Conservation (phyloP, 352 stramenopile genomes). For the Pythium sp. region DNA sequence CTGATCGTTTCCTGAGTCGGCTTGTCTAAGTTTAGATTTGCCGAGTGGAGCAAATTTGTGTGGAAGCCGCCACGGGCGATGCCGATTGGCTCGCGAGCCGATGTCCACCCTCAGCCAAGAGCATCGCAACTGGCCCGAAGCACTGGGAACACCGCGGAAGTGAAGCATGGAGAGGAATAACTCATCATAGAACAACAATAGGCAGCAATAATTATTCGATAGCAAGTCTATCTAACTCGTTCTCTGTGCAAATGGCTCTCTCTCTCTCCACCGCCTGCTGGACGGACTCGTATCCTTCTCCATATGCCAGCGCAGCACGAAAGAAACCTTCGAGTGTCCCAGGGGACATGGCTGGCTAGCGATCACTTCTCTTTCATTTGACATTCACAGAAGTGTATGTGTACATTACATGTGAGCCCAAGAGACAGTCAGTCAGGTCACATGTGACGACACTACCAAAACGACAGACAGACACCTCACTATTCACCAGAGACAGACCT, state of each 20-base stretch:
- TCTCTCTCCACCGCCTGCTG: background rate
- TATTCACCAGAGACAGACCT: background rate
- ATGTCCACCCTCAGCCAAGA: conserved; percentile 10
- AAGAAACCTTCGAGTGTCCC: background rate
- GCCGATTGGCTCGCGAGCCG: conserved; percentile 8
- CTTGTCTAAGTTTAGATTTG: background rate
- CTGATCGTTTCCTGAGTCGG: background rate
- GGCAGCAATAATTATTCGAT: no score
- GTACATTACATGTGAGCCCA: background rate
- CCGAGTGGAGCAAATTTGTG: background rate
- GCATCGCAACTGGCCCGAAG: conserved; percentile 2
- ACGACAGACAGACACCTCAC: background rate
- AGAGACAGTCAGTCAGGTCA: background rate
- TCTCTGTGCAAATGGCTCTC: no score
- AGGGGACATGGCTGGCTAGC: background rate
- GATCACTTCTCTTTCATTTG: background rate
- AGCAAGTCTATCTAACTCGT: no score
- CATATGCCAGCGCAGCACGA: background rate
- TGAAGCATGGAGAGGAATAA: background rate
- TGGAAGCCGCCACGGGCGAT: conserved; percentile 1
- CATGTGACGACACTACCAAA: background rate
- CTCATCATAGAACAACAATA: background rate
- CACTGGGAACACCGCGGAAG: background rate
- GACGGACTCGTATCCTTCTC: no score
- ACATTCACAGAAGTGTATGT: background rate